Conservation (phyloP, 2,329 filamentous ascomycete genomes). For the Epichloe uncinata region DNA sequence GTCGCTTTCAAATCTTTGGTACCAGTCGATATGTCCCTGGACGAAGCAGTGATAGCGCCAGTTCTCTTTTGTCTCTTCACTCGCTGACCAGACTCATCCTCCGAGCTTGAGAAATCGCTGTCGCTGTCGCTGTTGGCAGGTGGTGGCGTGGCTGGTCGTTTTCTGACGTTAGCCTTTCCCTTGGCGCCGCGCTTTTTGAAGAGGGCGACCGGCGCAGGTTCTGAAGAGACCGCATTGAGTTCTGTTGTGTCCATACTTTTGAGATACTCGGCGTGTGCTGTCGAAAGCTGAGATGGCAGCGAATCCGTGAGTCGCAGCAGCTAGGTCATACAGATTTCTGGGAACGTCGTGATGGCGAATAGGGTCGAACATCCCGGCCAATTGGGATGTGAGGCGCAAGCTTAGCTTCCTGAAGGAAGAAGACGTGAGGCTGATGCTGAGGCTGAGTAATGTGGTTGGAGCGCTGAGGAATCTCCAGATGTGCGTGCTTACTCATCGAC, state of each 20-base stretch:
- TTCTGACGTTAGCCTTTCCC: slow-evolving; percentile 63
- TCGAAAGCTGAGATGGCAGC: background rate
- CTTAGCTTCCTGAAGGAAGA: background rate
- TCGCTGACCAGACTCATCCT: slow-evolving; percentile 61
- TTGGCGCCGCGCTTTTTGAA: slow-evolving; percentile 84
- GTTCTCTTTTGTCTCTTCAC: slow-evolving; percentile 67
- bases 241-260: slow-evolving; percentile 4
- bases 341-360: background rate
- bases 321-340: background rate
- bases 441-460: slow-evolving; percentile 1
- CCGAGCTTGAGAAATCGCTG: slow-evolving; percentile 49
- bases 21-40: slow-evolving; percentile 28
- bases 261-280: background rate
- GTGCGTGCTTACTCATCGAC: background rate
- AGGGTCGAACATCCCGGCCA: background rate
- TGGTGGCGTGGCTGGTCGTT: slow-evolving; percentile 67
- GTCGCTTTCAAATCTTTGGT: slow-evolving; percentile 33
- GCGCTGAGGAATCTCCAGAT: no score
- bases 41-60: slow-evolving; percentile 52
- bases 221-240: background rate
- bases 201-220: slow-evolving; percentile 39
- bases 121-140: slow-evolving; percentile 47
- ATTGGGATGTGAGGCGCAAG: background rate
- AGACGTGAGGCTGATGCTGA: background rate
- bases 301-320: background rate